These are phyloP conservation scores for Citrus inodora DNA, from an alignment of 345 rosid species.

Conservation along the genomic window DNA sequence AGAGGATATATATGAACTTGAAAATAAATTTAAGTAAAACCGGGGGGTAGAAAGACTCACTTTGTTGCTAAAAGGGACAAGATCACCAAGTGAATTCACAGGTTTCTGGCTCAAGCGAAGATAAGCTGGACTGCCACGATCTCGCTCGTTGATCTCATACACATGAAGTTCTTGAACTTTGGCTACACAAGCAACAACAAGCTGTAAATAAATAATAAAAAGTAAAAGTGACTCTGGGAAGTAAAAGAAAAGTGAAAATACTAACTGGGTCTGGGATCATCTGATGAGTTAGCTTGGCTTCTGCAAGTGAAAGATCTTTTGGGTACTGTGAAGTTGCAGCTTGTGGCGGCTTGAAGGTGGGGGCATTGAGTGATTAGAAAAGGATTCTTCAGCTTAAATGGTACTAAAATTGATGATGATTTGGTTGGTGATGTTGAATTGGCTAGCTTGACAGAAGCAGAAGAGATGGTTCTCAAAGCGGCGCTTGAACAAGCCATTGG, in stretches of 20 bases:
- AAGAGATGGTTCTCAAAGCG: slow-evolving; percentile 24
- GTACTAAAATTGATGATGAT: not conserved
- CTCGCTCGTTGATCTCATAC: slow-evolving; percentile 89
- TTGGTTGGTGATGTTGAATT: slow-evolving; percentile 21
- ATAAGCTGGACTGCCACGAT: slow-evolving; percentile 79
- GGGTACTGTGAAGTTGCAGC: slow-evolving; percentile 9
- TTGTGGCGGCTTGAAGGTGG: slow-evolving; percentile 2
- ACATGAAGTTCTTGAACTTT: slow-evolving; percentile 64
- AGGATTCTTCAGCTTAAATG: slow-evolving; percentile 17
- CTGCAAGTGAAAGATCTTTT: slow-evolving; percentile 45
- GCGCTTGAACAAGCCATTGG: slow-evolving; percentile 38
- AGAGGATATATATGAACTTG: not conserved
- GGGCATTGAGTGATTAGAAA: slow-evolving; percentile 2
- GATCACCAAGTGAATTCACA: slow-evolving; percentile 85
- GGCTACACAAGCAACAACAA: slow-evolving; percentile 20
- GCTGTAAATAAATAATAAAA: no score
- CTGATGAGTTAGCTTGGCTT: slow-evolving; percentile 34
- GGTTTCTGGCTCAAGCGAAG: slow-evolving; percentile 72
- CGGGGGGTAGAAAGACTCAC: slow-evolving; percentile 15
- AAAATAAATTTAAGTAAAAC: not conserved
- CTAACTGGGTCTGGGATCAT: slow-evolving; percentile 33
- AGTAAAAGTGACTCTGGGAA: not conserved
- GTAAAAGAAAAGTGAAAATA: not conserved
- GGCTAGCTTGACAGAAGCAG: slow-evolving; percentile 18
- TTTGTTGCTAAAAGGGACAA: slow-evolving; percentile 85